These are phyloP conservation scores for Lasiodiplodia citricola DNA, from an alignment of 2,329 filamentous ascomycete species.

Conservation along the genomic window DNA sequence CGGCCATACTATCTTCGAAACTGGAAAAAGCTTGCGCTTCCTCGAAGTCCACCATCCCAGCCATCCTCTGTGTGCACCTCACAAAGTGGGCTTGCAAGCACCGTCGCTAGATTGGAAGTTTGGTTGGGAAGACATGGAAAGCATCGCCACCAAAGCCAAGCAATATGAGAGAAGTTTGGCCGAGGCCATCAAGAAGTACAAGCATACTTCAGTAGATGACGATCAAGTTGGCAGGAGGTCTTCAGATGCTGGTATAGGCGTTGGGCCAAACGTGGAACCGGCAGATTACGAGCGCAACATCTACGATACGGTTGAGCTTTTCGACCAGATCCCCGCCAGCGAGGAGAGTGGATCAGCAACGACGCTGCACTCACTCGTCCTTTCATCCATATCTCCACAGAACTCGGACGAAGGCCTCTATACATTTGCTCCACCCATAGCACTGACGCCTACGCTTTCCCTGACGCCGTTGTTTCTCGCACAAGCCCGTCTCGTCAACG, in stretches of 20 bases:
- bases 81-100: constrained; percentile 56
- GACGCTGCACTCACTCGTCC: constrained; percentile 24
- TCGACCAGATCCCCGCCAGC: constrained; percentile 8
- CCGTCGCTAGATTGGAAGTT: constrained; percentile 72
- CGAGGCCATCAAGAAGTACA: constrained; percentile 38
- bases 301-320: constrained; percentile 16
- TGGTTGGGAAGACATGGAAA: constrained; percentile 71
- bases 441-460: constrained; percentile 68
- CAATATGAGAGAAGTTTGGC: constrained; percentile 54
- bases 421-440: constrained; percentile 59
- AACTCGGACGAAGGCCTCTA: background rate
- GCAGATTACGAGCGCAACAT: constrained; percentile 9
- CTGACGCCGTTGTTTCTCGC: constrained; percentile 74
- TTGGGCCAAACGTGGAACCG: constrained; percentile 25
- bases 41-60: constrained; percentile 72
- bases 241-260: constrained; percentile 31
- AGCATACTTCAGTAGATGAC: background rate
- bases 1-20: constrained; percentile 75
- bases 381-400: constrained; percentile 14
- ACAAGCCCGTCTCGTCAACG: constrained; percentile 79
- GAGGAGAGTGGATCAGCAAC: constrained; percentile 11
- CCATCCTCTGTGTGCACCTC: constrained; percentile 68
- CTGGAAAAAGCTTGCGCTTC: constrained; percentile 75
- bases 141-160: constrained; percentile 65
- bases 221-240: constrained; percentile 1